Conservation (phyloP, 176 grass and related monocot species). For the Miscanthus lutarioriparius region DNA sequence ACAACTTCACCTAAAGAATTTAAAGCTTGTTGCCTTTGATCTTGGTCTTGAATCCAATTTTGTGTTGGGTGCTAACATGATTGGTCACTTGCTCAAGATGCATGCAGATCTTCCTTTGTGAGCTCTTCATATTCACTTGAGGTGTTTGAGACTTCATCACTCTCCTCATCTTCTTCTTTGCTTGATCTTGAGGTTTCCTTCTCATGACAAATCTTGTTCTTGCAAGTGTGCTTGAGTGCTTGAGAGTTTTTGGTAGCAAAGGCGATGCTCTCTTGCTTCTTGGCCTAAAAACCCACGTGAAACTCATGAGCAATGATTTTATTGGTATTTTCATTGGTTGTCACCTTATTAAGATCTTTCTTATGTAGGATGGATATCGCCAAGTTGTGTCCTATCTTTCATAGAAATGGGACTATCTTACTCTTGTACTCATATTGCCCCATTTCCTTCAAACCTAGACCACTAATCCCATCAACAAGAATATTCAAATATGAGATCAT, state of each 20-base stretch:
- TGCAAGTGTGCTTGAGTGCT: not conserved
- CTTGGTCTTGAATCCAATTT: not conserved
- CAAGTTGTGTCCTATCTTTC: not conserved
- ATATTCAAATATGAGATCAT: not conserved
- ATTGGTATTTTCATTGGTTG: not conserved
- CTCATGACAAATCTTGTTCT: not conserved
- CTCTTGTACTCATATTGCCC: not conserved
- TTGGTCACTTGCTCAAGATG: not conserved
- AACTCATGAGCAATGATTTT: not conserved
- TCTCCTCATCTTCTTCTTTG: not conserved
- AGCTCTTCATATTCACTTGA: not conserved
- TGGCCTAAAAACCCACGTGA: not conserved
- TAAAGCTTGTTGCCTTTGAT: not conserved
- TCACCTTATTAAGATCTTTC: not conserved
- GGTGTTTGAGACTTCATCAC: not conserved
- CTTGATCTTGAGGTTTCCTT: not conserved
- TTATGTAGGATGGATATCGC: not conserved
- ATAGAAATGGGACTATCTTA: not conserved
- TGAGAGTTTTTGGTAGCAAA: not conserved
- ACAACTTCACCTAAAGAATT: not conserved
- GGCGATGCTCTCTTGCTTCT: not conserved
- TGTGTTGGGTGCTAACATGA: not conserved
- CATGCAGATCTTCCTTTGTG: not conserved
- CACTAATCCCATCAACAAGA: not conserved
- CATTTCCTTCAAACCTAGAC: not conserved